Percentiles rank a stretch among this genome's conserved stretches.
Conservation (phyloP, 768 basidiomycete species). For the Naganishia antarctica region DNA sequence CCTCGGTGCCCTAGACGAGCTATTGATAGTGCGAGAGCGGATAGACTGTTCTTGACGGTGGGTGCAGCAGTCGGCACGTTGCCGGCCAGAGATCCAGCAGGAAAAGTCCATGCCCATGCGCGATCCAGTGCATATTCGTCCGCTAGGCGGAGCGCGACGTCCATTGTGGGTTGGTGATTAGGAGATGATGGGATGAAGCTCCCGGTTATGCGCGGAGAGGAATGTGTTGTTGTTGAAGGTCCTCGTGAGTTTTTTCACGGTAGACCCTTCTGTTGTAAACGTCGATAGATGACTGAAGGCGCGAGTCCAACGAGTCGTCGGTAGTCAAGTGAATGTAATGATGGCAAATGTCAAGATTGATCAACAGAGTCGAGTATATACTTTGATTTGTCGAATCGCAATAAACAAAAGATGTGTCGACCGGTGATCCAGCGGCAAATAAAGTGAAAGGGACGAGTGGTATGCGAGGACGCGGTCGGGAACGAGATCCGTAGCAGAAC, state of each 20-base stretch:
- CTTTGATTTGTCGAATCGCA: no score
- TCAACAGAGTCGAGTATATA: no score
- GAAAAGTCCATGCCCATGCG: constrained; percentile 18
- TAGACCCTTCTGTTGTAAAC: not conserved
- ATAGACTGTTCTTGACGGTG: constrained; percentile 41
- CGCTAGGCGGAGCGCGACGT: constrained; percentile 14
- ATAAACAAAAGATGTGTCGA: no score
- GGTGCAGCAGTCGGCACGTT: constrained; percentile 33
- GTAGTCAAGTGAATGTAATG: not conserved
- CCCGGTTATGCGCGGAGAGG: constrained; percentile 24
- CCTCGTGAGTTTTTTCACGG: not conserved
- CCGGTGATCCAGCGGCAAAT: no score
- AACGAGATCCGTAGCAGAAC: no score
- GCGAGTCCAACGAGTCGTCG: constrained; percentile 23
- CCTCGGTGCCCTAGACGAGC: constrained; percentile 56
- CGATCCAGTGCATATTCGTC: constrained; percentile 17
- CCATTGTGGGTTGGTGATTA: constrained; percentile 20
- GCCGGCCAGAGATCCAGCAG: constrained; percentile 23
- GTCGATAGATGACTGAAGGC: not conserved
- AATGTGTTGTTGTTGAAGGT: not conserved
- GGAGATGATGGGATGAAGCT: no score
- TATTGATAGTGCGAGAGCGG: constrained; percentile 34
- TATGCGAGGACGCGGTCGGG: no score
- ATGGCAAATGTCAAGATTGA: not conserved
- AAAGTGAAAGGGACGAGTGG: no score